Evolutionary conservation across 2,329 filamentous ascomycete species (phyloP).

Genomic region (Cladosporium cucumerinum): DNA sequence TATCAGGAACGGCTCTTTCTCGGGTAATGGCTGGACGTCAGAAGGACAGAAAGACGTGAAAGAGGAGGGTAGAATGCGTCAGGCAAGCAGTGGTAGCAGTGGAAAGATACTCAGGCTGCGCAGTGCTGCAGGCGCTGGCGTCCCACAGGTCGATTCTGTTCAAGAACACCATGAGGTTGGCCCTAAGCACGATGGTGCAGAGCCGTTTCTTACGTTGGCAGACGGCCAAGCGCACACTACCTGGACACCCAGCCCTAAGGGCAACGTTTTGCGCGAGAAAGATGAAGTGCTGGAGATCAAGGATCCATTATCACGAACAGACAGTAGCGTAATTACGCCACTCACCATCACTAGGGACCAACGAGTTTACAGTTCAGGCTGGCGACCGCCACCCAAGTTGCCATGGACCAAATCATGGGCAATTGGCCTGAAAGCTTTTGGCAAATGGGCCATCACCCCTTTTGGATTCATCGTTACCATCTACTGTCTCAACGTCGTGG

Average conservation of each 20-base stretch:
- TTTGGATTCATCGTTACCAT: constrained; percentile 73
- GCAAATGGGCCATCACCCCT: constrained; percentile 71
- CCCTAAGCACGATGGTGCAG: constrained; percentile 9
- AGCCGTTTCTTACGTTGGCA: constrained; percentile 23
- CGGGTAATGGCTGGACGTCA: constrained; percentile 19
- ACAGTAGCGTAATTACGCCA: constrained; percentile 6
- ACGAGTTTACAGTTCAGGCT: constrained; percentile 35
- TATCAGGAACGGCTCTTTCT: constrained; percentile 36
- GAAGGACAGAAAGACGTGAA: constrained; percentile 17
- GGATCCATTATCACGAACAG: constrained; percentile 7
- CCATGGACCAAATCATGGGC: constrained; percentile 57
- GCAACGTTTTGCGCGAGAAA: constrained; percentile 1
- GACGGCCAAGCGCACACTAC: constrained; percentile 21
- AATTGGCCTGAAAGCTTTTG: constrained; percentile 60
- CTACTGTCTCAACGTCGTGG: constrained; percentile 78
- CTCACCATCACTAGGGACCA: not conserved
- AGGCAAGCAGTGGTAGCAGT: constrained; percentile 20
- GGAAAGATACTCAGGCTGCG: constrained; percentile 9
- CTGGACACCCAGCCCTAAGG: not conserved
- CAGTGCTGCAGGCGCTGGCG: constrained; percentile 3
- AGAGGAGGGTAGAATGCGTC: constrained; percentile 17
- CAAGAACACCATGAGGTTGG: constrained; percentile 17
- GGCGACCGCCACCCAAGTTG: constrained; percentile 43
- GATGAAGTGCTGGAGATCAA: not conserved
- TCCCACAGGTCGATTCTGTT: constrained; percentile 10